These are phyloP conservation scores for Malassezia caprae DNA, from an alignment of 1,284 basidiomycete species.

Conservation along the genomic window DNA sequence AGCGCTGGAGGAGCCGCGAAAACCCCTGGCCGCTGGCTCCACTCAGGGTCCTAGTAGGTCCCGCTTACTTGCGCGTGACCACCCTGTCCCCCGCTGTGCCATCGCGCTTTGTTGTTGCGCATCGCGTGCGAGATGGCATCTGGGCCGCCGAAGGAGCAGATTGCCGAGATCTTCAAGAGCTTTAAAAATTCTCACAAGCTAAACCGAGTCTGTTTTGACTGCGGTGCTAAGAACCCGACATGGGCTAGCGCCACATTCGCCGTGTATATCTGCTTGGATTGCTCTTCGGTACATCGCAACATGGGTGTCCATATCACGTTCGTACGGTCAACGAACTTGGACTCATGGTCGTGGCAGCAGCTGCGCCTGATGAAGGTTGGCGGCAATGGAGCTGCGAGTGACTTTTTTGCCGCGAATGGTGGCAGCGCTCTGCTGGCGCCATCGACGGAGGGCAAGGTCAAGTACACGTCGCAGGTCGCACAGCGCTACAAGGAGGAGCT, in stretches of 20 bases:
- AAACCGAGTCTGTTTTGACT: constrained; percentile 75
- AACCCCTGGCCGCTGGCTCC: not conserved
- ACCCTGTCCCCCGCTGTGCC: not conserved
- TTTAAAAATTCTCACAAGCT: constrained; percentile 35
- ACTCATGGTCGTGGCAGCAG: constrained; percentile 84
- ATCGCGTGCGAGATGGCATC: constrained; percentile 18
- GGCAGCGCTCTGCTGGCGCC: constrained; percentile 63
- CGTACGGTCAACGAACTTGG: constrained; percentile 94
- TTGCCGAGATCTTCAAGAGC: constrained; percentile 46
- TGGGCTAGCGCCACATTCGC: constrained; percentile 96
- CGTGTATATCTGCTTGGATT: constrained; percentile 95
- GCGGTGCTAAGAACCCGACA: constrained; percentile 88
- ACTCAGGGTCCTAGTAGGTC: not conserved
- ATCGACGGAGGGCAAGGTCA: constrained; percentile 67
- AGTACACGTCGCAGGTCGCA: constrained; percentile 74
- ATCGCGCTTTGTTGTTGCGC: not conserved
- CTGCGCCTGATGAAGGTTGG: constrained; percentile 93
- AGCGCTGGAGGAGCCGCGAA: not conserved
- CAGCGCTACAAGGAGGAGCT: constrained; percentile 88
- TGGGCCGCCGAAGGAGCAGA: constrained; percentile 40
- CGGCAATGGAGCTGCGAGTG: constrained; percentile 76
- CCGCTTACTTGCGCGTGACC: not conserved
- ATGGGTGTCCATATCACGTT: constrained; percentile 98
- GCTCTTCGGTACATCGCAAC: constrained; percentile 87
- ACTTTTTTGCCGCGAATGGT: constrained; percentile 83